These are phyloP conservation scores for Erodium moschatum DNA, from an alignment of 441 rosid genomes.

Conservation along the genomic window DNA sequence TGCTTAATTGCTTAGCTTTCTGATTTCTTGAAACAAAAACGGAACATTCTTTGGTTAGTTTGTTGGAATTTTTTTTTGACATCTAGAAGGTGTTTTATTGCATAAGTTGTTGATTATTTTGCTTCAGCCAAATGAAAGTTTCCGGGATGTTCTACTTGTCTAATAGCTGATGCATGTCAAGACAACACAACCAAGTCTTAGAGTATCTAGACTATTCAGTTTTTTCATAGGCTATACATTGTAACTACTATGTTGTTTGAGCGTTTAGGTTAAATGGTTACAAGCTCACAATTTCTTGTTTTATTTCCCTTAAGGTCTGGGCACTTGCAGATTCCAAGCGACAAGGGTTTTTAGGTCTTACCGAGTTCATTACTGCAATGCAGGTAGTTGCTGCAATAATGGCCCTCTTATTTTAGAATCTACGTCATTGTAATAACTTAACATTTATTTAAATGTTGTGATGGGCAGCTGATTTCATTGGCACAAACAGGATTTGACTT, in stretches of 20 bases:
- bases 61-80: not conserved
- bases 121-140: not conserved
- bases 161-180: not conserved
- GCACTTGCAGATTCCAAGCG: slow-evolving; percentile 82
- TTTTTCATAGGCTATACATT: not conserved
- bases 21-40: no score
- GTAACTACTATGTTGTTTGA: not conserved
- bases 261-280: not conserved
- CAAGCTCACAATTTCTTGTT: not conserved
- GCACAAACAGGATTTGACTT: slow-evolving; percentile 51
- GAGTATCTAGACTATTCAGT: not conserved
- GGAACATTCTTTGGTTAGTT: no score
- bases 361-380: slow-evolving; percentile 74
- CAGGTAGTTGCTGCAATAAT: slow-evolving; percentile 39
- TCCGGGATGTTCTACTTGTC: not conserved
- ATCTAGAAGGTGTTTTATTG: not conserved
- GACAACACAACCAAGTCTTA: not conserved
- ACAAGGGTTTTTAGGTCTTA: slow-evolving; percentile 72
- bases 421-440: slow-evolving; percentile 14
- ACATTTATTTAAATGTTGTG: slow-evolving; percentile 14
- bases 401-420: not conserved
- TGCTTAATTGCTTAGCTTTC: not conserved
- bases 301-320: slow-evolving; percentile 54
- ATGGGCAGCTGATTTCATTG: slow-evolving; percentile 59
- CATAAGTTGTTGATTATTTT: not conserved